Evolutionary conservation across 2,329 filamentous ascomycete species (phyloP), one percentile per base, ranked within the genome.

Genomic region (Boeremia lycopersici): DNA sequence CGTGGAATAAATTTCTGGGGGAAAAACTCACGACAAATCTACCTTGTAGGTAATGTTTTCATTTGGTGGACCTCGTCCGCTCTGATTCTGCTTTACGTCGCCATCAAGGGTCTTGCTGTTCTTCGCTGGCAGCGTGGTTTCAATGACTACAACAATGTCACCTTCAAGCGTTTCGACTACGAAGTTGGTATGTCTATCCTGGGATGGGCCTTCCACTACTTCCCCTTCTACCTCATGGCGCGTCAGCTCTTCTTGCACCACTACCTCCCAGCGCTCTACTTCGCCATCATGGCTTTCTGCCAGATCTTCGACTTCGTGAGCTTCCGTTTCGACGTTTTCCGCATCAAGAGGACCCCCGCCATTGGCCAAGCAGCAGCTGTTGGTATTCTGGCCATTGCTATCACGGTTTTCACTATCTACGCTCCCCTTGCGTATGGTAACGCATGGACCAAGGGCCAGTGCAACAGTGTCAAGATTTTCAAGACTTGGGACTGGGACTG

Each of bases 1-100:
- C 91, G 95, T 59, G 95, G 95, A 69, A 99, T 99, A 83, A 99
- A 99, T 81, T 99, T 99, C 83, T 99, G 95, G 95, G 92, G 93
- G 63, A 92, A 89, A 69, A 84, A 97, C 69, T n/a, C n/a, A n/a
- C 91, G 92, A 57, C 95, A 99, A 75, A 92, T 99, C 66, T 99
- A 99, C 76, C 87, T 99, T 17, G 88, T 97, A 52, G 95, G 95
- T 50, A 98, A 99, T 76, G 66, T 66, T 2, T 41, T 43, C 53
- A 89, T 98, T 65, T 99, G 95, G 95, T 98, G 90, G 88, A 87
- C 86, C 29, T 92, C 91, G 6, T 93, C 90, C 12, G 79, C 86
- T 8, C 88, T 92, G 15, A 85, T 99, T 61, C 84, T 80, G 28
- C 73, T 92, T 34, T 99, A 96, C 74, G 76, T 88, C 31, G 70